phyloP scores from a whole-genome alignment of 805 yeast species.

The Cephaloascus fragrans region DNA sequence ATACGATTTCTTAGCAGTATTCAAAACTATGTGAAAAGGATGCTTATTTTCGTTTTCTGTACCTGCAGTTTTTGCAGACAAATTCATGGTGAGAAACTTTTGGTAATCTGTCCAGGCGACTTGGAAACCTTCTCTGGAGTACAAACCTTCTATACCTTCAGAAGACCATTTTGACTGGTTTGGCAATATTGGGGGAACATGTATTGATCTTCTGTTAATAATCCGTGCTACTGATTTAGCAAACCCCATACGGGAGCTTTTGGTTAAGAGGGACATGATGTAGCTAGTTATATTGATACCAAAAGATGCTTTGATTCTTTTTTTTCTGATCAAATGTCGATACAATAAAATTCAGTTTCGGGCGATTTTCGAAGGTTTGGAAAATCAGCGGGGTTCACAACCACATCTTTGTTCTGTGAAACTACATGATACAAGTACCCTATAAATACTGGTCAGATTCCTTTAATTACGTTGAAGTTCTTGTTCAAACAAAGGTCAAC shows the following conservation, averaged over 20 bases:
- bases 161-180: conserved; percentile 24
- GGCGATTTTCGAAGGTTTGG: too few species aligned
- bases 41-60: conserved; percentile 69
- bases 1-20: conserved; percentile 57
- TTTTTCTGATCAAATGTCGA: too few species aligned
- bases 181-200: conserved; percentile 52
- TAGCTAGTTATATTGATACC: too few species aligned
- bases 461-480: too few species aligned
- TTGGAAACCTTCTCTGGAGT: conserved; percentile 55
- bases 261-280: neutral
- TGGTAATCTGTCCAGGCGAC: conserved; percentile 81
- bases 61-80: conserved; percentile 61
- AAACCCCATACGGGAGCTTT: neutral
- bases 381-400: too few species aligned
- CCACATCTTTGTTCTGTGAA: too few species aligned
- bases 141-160: conserved; percentile 56
- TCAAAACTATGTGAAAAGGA: conserved; percentile 61
- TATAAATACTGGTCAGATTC: too few species aligned
- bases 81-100: conserved; percentile 45
- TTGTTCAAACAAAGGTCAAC: too few species aligned
- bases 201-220: conserved; percentile 29
- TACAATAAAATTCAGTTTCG: too few species aligned
- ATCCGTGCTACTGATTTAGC: neutral
- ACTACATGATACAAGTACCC: too few species aligned
- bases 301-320: too few species aligned